Evolutionary conservation across 306 rosid species (phyloP).

Genomic region (Ochetophila trinervis): DNA sequence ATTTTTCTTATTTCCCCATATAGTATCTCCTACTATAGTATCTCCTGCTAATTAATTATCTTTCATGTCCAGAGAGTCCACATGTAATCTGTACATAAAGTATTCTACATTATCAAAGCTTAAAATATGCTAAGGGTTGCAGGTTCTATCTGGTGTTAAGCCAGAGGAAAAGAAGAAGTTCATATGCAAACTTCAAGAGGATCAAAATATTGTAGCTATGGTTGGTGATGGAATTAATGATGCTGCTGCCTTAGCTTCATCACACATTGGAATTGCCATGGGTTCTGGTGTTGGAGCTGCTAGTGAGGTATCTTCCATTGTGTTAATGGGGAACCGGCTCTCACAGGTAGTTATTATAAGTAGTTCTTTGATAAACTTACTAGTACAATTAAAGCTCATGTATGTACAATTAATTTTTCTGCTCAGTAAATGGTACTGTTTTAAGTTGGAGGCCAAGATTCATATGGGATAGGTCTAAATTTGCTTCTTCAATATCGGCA

Average conservation of each 20-base stretch:
- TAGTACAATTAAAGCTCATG: not conserved
- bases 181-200: slow-evolving; percentile 61
- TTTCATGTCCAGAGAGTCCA: not conserved
- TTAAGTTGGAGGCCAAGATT: too few species aligned
- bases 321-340: slow-evolving; percentile 85
- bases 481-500: too few species aligned
- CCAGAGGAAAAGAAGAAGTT: slow-evolving; percentile 77
- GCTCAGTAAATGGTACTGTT: too few species aligned
- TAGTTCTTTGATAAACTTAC: too few species aligned
- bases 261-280: slow-evolving; percentile 90
- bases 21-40: too few species aligned
- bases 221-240: slow-evolving; percentile 98
- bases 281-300: slow-evolving; percentile 99
- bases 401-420: not conserved
- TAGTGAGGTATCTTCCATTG: slow-evolving; percentile 91
- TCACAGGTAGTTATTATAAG: slow-evolving; percentile 53
- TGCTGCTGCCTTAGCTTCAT: slow-evolving; percentile 92
- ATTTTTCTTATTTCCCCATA: not conserved
- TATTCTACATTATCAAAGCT: not conserved
- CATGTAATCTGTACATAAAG: not conserved
- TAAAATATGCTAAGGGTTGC: slow-evolving; percentile 18
- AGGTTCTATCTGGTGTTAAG: slow-evolving; percentile 86
- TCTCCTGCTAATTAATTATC: not conserved
- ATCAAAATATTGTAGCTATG: slow-evolving; percentile 76
- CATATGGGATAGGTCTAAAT: too few species aligned